Evolutionary conservation across 768 basidiomycete genomes (phyloP).

Genomic region (Agaricus subrufescens): DNA sequence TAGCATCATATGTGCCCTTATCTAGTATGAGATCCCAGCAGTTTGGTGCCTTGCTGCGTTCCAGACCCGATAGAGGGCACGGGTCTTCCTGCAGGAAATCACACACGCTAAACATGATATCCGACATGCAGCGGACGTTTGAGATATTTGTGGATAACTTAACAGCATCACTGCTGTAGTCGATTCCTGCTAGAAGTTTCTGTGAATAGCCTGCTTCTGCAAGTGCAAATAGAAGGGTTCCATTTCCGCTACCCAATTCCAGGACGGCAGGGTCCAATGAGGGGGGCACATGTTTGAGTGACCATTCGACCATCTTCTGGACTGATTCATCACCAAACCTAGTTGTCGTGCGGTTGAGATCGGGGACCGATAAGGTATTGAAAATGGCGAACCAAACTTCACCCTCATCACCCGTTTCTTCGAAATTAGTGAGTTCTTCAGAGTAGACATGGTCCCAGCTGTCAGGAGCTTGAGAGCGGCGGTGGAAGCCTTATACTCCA

Average conservation of each 20-base stretch:
- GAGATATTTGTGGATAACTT: constrained; percentile 59
- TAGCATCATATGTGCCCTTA: constrained; percentile 89
- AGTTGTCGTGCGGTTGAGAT: neutral
- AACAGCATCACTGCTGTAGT: constrained; percentile 74
- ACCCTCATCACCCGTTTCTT: constrained; percentile 78
- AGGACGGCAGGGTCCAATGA: constrained; percentile 46
- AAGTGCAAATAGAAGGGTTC: constrained; percentile 68
- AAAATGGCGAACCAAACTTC: constrained; percentile 64
- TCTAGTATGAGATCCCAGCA: constrained; percentile 76
- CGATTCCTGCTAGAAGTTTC: constrained; percentile 55
- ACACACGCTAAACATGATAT: constrained; percentile 52
- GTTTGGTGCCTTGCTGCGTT: constrained; percentile 17
- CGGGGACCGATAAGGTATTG: neutral
- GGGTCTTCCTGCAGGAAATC: constrained; percentile 64
- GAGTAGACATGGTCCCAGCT: constrained; percentile 82
- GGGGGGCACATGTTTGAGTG: constrained; percentile 47
- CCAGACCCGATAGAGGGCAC: constrained; percentile 21
- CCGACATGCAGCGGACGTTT: constrained; percentile 29
- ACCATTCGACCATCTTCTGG: constrained; percentile 80
- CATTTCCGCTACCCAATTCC: constrained; percentile 81
- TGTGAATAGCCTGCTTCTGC: constrained; percentile 60
- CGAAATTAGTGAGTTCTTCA: constrained; percentile 65
- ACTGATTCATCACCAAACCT: constrained; percentile 81
- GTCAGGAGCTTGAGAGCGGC: constrained; percentile 6
- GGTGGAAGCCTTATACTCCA: neutral